These are phyloP conservation scores for Nyssa sinensis DNA, from an alignment of 148 eudicot genomes.

Conservation along the genomic window DNA sequence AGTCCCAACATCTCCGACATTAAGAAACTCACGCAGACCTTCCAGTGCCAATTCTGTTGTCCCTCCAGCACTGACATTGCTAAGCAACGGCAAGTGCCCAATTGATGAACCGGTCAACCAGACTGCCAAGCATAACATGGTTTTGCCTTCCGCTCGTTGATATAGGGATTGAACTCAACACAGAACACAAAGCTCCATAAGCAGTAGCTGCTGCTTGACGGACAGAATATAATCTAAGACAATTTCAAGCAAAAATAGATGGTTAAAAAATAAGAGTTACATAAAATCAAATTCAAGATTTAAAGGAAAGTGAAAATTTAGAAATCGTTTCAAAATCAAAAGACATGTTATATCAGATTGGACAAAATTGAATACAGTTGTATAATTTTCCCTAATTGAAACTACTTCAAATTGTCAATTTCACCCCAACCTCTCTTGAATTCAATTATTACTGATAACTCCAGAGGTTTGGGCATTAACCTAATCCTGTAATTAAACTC, in stretches of 20 bases:
- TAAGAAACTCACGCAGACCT: slow-evolving; percentile 81
- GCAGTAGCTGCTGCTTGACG: slow-evolving; percentile 81
- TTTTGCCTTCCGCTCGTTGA: slow-evolving; percentile 82
- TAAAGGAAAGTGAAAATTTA: not conserved
- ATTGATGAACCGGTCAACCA: slow-evolving; percentile 73
- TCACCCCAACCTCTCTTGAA: not conserved
- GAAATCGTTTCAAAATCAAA: not conserved
- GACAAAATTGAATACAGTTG: not conserved
- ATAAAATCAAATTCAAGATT: not conserved
- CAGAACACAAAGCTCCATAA: slow-evolving; percentile 86
- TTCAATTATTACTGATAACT: not conserved
- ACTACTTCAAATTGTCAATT: not conserved
- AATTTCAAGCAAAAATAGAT: slow-evolving; percentile 4
- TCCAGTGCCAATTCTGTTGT: slow-evolving; percentile 66
- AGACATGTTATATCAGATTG: not conserved
- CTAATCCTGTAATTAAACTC: not conserved
- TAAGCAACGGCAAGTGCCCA: slow-evolving; percentile 87
- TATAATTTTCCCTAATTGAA: not conserved
- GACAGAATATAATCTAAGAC: slow-evolving; percentile 69
- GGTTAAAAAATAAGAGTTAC: not conserved
- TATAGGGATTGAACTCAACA: slow-evolving; percentile 56
- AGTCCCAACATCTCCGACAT: slow-evolving; percentile 73
- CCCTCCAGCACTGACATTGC: slow-evolving; percentile 39
- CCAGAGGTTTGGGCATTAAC: no score
- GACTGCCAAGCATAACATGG: slow-evolving; percentile 51